These are phyloP conservation scores for Glomus cerebriforme DNA, from an alignment of 192 early-diverging fungal species.

Conservation along the genomic window DNA sequence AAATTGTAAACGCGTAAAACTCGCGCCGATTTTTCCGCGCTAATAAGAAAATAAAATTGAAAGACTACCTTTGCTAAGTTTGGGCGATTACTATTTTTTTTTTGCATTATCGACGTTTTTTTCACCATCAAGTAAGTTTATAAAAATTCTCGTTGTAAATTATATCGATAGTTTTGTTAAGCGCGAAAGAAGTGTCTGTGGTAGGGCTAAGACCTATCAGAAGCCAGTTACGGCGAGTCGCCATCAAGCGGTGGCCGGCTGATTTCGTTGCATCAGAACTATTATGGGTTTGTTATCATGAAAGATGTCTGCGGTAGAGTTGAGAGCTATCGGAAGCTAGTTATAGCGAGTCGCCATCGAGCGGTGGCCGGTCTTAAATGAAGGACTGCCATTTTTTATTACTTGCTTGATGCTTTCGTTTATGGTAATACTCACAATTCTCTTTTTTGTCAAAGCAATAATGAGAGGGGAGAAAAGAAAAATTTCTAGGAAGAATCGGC, in stretches of 20 bases:
- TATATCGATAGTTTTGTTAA: slow-evolving; percentile 10
- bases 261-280: too few species aligned
- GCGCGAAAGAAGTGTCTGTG: not conserved
- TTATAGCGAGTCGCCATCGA: slow-evolving; percentile 31
- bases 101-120: too few species aligned
- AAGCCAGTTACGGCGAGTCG: too few species aligned
- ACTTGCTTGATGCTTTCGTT: not conserved
- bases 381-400: slow-evolving; percentile 24
- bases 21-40: too few species aligned
- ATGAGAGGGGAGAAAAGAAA: slow-evolving; percentile 13
- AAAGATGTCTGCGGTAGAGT: slow-evolving; percentile 19
- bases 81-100: too few species aligned
- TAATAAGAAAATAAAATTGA: too few species aligned
- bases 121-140: not conserved
- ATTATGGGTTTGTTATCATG: too few species aligned
- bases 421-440: not conserved
- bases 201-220: too few species aligned
- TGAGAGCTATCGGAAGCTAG: slow-evolving; percentile 26
- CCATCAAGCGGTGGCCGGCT: too few species aligned
- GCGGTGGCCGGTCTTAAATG: slow-evolving; percentile 13
- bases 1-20: too few species aligned
- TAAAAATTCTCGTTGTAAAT: not conserved
- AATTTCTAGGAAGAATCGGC: not conserved
- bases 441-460: slow-evolving; percentile 6
- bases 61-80: too few species aligned